Evolutionary conservation across 441 rosid genomes (phyloP), one percentile per base, ranked within the genome.

Genomic region (Bruguiera hainesii): DNA sequence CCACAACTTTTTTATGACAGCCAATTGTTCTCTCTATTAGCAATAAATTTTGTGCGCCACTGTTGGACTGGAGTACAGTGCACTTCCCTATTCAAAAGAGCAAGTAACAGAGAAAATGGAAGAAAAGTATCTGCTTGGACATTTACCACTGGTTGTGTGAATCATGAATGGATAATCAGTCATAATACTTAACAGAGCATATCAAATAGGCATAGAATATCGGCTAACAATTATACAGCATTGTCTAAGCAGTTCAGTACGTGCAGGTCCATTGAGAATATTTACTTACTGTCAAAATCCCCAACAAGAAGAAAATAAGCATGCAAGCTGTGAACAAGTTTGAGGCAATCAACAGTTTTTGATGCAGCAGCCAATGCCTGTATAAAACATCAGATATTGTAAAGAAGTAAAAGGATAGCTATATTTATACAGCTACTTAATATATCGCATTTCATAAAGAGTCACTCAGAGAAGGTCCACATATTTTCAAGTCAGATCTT

Each of bases 301-400:
- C 99, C 99, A 67, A 83, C 88, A 42, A 87, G 93, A 71, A 95
- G 93, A 78, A 92, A 95, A 81, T 85, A 90, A 69, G 85, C 81
- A 75, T 95, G 99, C 74, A 95, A 79, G 80, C 98, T 90, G 74
- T 95, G 98, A 67, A 89, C 91, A 76, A 82, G 63, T 81, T 95
- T 95, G 60, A 87, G 89, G 76, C 88, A 86, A 76, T 95, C 99
- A 72, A 95, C 93, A 76, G 97, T 95, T 86, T 95, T 95, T 63
- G 91, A 90, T 37, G 98, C 97, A 15, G 99, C 97, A 75, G 99
- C 99, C 68, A 93, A 82, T 61, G 98, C 99, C 99, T 95, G 90
- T 78, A 81, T 31, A 71, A 71, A 60, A 74, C 60, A 78, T 18
- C 58, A 72, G 35, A 46, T 48, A 49, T 46, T 57, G 46, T 59